Evolutionary conservation across 345 rosid species (phyloP).

Genomic region (Psidium guajava): DNA sequence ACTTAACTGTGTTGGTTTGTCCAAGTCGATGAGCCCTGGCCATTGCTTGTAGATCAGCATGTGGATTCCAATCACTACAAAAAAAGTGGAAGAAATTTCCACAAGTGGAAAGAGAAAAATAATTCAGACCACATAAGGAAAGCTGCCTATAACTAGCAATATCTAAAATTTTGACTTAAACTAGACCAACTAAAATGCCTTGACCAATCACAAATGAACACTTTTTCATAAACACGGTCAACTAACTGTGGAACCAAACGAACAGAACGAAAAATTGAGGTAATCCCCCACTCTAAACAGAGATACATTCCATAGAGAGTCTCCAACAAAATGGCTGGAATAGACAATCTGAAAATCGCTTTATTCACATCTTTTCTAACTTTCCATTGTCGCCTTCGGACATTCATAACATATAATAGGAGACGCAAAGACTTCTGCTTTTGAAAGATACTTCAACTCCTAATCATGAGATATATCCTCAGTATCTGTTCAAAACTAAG

Average conservation of each 20-base stretch:
- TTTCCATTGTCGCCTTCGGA: background rate
- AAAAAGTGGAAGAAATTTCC: background rate
- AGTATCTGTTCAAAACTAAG: background rate
- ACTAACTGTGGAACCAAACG: background rate
- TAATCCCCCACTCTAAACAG: background rate
- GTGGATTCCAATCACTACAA: slow-evolving; percentile 98
- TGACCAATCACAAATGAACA: background rate
- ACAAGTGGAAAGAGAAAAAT: background rate
- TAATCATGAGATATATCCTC: background rate
- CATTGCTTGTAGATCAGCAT: slow-evolving; percentile 99
- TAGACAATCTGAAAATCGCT: background rate
- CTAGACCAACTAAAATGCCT: background rate
- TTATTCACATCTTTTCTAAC: background rate
- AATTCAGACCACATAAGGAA: background rate
- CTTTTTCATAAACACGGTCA: background rate
- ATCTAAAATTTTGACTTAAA: background rate
- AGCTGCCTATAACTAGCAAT: background rate
- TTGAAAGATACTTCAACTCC: background rate
- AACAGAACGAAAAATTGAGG: background rate
- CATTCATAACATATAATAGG: background rate
- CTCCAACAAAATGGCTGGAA: background rate
- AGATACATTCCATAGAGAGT: background rate
- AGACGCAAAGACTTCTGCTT: background rate
- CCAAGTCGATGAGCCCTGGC: slow-evolving; percentile 99
- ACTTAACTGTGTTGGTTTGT: slow-evolving; percentile 82